Base-by-base conservation (phyloP, 148 eudicot genomes). In the Rhododendron simsii region DNA sequence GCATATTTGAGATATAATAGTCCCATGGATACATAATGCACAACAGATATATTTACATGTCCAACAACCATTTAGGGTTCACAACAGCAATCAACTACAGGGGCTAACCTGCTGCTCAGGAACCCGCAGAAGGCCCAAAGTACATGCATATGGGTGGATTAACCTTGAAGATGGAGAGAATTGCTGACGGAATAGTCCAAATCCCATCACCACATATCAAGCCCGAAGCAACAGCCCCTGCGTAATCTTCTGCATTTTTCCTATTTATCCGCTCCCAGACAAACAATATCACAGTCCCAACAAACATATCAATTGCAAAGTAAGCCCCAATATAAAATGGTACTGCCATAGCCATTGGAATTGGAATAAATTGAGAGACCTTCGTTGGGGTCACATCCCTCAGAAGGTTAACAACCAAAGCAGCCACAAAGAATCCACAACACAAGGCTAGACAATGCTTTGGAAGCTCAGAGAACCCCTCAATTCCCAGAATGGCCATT, bases 291-390 rank as follows among this genome's bases (percentile, higher is more conserved):
- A 91, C 93, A 0, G 94, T 94, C n/a, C 96, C 96, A 30, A 92
- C 92, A 86, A 92, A 93, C 96, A 94, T 94, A 80, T 94, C 95
- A 13, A 94, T 91, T 0, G 95, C 94, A 86, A 94, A 94, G 85
- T 94, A 94, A 28, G 96, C 96, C 35, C 96, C 96, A 1, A 93
- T 91, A 79, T 91, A 93, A 88, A 94, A 94, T 0, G 95, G 96
- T 28, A 94, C 95, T 5, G 94, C 96, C 96, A 94, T 94, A 23
- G 96, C 96, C 96, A 94, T 93, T 1, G 96, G 96, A 77, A 94
- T 88, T 1, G 96, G 95, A 81, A 94, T 90, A 77, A 86, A 94
- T 48, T 82, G 71, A 1, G 95, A 91, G 41, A 91, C 55, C 35
- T 91, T 94, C 12, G 73, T 44, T 0, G 96, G 96, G 37, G 91